A percentile compares a stretch with the other conserved stretches of the same genome.
Evolutionary conservation across 441 rosid species (phyloP).

Genomic region (Corymbia citriodora): DNA sequence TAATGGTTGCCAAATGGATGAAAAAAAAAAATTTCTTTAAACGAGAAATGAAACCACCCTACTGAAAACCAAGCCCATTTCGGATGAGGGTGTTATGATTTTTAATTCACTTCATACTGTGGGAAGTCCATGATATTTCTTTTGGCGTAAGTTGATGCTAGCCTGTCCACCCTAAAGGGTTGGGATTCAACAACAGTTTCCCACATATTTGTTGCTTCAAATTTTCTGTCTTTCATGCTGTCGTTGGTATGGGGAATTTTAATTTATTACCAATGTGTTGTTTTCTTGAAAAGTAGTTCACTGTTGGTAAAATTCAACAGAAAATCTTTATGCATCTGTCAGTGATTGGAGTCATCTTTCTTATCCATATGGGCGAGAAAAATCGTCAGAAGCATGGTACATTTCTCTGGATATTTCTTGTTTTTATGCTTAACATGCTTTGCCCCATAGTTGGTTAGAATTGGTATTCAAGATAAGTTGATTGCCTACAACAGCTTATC

Average conservation of each 20-base stretch:
- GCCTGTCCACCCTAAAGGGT: background rate
- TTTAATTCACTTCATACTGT: background rate
- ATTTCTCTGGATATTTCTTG: background rate
- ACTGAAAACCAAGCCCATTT: background rate
- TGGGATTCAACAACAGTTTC: no score
- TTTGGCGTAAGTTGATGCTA: background rate
- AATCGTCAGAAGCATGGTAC: background rate
- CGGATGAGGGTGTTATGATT: background rate
- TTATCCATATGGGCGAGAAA: background rate
- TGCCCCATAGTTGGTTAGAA: background rate
- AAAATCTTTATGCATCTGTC: background rate
- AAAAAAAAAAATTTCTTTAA: no score
- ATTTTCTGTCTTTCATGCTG: background rate
- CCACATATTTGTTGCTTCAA: no score
- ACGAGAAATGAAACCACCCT: background rate
- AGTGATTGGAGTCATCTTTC: background rate
- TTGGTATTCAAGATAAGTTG: background rate
- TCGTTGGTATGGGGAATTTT: background rate
- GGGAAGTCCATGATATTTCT: background rate
- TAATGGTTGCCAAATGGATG: background rate
- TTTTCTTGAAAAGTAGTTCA: background rate
- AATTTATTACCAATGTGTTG: background rate
- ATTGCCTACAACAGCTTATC: background rate
- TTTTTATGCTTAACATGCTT: background rate
- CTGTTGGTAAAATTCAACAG: background rate